A percentile compares a stretch with the other conserved stretches of the same genome.
phyloP scores from a whole-genome alignment of 2,329 filamentous ascomycete genomes.

The Pyricularia pennisetigena region DNA sequence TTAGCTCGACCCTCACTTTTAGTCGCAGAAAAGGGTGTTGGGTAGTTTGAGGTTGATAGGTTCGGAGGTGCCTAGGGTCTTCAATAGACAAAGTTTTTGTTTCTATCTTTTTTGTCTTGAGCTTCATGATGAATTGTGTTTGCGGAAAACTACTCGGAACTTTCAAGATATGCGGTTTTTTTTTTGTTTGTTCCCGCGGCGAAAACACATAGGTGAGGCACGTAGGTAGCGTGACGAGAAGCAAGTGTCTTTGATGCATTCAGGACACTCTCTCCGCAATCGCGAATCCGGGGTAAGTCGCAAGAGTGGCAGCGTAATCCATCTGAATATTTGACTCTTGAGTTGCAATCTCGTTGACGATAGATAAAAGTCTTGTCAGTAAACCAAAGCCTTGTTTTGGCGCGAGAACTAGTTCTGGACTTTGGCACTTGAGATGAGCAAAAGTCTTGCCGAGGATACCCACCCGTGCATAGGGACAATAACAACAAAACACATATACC shows the following conservation, averaged over 20 bases:
- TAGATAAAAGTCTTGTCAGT: background rate
- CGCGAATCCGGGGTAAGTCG: background rate
- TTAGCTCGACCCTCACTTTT: background rate
- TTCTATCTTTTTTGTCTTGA: too few species aligned
- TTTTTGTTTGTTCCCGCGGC: background rate
- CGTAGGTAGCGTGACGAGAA: background rate
- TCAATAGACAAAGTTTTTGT: background rate
- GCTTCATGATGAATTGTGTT: background rate
- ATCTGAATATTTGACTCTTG: background rate
- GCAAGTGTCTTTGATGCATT: background rate
- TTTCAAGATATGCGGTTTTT: background rate
- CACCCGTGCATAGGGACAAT: too few species aligned
- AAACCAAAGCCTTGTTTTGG: background rate
- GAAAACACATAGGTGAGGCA: background rate
- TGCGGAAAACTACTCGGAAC: background rate
- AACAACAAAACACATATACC: too few species aligned
- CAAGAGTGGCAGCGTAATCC: background rate
- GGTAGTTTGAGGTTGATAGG: background rate
- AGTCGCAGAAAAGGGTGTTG: background rate
- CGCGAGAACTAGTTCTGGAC: too few species aligned
- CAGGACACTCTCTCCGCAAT: background rate
- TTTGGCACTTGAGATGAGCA: too few species aligned
- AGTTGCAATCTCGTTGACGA: background rate
- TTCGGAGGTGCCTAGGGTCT: background rate
- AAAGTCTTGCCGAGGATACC: too few species aligned